Base-by-base conservation (phyloP, 192 early-diverging fungal species). In the Backusella sp. region DNA sequence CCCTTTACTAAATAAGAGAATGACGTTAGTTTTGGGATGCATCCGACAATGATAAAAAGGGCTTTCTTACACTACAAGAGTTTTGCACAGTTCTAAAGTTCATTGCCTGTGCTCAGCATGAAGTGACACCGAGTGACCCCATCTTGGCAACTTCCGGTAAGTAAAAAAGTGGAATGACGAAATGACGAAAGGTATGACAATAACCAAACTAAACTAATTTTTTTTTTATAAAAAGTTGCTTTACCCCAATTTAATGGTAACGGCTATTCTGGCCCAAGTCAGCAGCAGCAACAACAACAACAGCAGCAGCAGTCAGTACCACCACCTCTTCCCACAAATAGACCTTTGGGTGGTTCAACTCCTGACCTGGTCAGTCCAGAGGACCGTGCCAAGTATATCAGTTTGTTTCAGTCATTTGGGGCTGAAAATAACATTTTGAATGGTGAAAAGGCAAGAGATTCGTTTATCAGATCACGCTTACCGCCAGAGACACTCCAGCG, bases 31-130 rank as follows among this genome's bases (percentile, higher is more conserved):
- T 98, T 36, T 98, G 97, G 97, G 84, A 92, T 68, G 80, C 91
- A 15, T 89, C 91, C 4, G 95, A 97, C 80, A 74, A 84, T 9
- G 94, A 95, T 26, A 86, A 90, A 77, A 91, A 92, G 77, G 97
- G 96, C 9, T 89, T 91, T 44, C 81, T 97, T 74, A 92, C 88
- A n/a, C 83, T 88, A 42, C 79, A 85, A n/a, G 92, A 88, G 44
- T 98, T 98, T 82, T 86, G 82, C 72, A 88, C 91, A 23, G 93
- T 93, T 7, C 77, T 97, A 74, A 98, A 97, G 79, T 84, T 97
- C 73, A 97, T 98, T 79, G 93, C 95, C 9, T 85, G 95, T 53
- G 93, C 89, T 23, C 97, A 98, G 80, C 87, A 86, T 56, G 93
- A 92, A 28, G 87, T 91, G 28, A n/a, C 74, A 15, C 35, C 70